Conservation (phyloP, 2,329 filamentous ascomycete species). For the Sporothrix humicola region DNA sequence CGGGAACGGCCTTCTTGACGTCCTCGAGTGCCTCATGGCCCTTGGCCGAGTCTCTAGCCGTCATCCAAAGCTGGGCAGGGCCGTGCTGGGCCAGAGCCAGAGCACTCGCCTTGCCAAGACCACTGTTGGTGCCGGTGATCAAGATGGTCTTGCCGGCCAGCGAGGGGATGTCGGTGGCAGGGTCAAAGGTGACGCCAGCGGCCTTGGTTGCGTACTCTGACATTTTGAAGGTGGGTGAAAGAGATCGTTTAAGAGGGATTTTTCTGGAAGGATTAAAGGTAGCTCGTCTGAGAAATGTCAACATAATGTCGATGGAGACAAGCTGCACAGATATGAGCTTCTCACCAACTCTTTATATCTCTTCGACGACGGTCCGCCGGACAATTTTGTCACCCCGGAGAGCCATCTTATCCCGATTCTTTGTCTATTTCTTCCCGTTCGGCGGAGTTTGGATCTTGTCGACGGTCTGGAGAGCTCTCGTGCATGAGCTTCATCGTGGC, state of each 20-base stretch:
- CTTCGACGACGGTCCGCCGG: not conserved
- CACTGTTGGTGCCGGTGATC: slow-evolving; percentile 56
- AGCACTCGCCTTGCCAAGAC: slow-evolving; percentile 54
- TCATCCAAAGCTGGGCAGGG: slow-evolving; percentile 42
- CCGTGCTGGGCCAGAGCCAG: slow-evolving; percentile 50
- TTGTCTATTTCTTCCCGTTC: not conserved
- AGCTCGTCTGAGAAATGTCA: not conserved
- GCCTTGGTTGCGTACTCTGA: not conserved
- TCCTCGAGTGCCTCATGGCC: slow-evolving; percentile 48
- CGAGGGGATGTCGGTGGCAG: slow-evolving; percentile 47
- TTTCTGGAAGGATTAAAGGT: not conserved
- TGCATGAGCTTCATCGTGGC: not conserved
- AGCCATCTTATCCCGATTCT: not conserved
- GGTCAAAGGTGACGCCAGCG: slow-evolving; percentile 41
- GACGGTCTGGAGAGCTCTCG: not conserved
- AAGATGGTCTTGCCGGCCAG: slow-evolving; percentile 52
- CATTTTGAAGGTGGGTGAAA: not conserved
- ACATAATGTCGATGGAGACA: not conserved
- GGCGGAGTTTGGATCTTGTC: not conserved
- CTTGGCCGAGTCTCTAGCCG: slow-evolving; percentile 47
- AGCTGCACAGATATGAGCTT: not conserved
- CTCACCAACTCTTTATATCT: not conserved
- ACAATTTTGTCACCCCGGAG: not conserved
- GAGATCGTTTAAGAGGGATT: not conserved
- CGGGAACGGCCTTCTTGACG: slow-evolving; percentile 42